Evolutionary conservation across 371 early-diverging fungal species (phyloP).

Genomic region (Rhizopus sp.): DNA sequence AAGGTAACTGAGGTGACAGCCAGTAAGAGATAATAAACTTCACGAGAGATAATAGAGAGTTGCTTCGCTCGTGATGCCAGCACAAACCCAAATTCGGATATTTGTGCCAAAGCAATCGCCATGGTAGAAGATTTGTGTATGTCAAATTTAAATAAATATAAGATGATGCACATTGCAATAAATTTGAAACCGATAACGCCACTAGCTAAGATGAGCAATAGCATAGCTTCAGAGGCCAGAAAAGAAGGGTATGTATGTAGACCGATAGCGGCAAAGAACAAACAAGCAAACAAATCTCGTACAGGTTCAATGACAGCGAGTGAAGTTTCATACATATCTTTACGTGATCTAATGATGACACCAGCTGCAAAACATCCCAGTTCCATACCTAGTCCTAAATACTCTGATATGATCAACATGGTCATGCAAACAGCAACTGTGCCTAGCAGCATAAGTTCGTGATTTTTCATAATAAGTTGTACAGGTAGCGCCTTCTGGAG

Average conservation of each 20-base stretch:
- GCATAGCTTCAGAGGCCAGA: constrained; percentile 52
- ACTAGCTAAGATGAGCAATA: constrained; percentile 50
- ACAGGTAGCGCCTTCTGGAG: constrained; percentile 28
- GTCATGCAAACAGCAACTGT: constrained; percentile 55
- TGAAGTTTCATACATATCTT: constrained; percentile 41
- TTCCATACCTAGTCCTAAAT: constrained; percentile 59
- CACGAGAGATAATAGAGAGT: constrained; percentile 54
- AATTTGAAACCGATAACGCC: constrained; percentile 58
- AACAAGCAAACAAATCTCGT: constrained; percentile 57
- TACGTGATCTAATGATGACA: constrained; percentile 51
- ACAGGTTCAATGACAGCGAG: constrained; percentile 56
- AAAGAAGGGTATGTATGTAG: constrained; percentile 66
- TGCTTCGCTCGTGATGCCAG: constrained; percentile 62
- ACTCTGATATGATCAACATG: constrained; percentile 43
- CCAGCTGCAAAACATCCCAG: constrained; percentile 68
- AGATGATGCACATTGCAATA: constrained; percentile 37
- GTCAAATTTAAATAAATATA: constrained; percentile 42
- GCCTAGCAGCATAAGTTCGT: constrained; percentile 55
- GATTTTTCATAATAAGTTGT: constrained; percentile 27
- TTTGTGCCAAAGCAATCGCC: constrained; percentile 61
- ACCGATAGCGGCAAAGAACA: constrained; percentile 71
- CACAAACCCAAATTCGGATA: constrained; percentile 67
- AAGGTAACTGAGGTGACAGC: constrained; percentile 58
- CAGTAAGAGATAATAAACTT: constrained; percentile 60
- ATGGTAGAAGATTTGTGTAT: constrained; percentile 43